Conservation (phyloP, 2,329 filamentous ascomycete genomes). For the Claviceps sp. region DNA sequence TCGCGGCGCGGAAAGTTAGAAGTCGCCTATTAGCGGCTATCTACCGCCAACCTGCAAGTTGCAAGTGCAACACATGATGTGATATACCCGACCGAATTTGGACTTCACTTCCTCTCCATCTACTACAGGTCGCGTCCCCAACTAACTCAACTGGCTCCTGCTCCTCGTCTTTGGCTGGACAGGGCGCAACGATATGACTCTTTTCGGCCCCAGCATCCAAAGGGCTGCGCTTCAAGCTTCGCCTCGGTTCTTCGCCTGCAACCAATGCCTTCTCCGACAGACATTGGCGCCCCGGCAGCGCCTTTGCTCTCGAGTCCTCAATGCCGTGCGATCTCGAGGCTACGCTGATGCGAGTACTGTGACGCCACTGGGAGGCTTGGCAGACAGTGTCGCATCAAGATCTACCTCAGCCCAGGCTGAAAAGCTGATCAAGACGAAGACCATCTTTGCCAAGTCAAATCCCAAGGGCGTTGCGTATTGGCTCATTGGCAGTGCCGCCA, state of each 20-base stretch:
- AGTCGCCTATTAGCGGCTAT: not conserved
- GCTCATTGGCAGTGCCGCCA: conserved; percentile 80
- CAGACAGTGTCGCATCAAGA: conserved; percentile 13
- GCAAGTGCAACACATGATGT: not conserved
- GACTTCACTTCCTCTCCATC: not conserved
- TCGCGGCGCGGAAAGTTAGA: not conserved
- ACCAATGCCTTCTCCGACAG: conserved; percentile 33
- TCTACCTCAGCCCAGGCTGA: conserved; percentile 10
- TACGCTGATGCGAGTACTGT: conserved; percentile 22
- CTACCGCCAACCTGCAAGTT: no score
- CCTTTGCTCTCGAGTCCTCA: conserved; percentile 26
- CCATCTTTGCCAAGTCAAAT: conserved; percentile 45
- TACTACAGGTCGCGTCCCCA: not conserved
- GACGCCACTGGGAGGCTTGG: conserved; percentile 15
- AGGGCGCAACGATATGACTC: conserved; percentile 21
- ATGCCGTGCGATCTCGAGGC: conserved; percentile 24
- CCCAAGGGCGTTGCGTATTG: conserved; percentile 77
- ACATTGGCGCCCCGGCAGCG: conserved; percentile 11
- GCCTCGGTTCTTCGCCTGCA: conserved; percentile 30
- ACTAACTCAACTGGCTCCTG: not conserved
- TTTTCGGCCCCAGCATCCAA: conserved; percentile 28
- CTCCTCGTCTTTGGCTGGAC: not conserved
- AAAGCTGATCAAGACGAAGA: conserved; percentile 21
- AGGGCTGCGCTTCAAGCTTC: conserved; percentile 26
- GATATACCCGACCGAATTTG: not conserved